These are phyloP conservation scores for Phytophthora chlamydospora DNA, from an alignment of 352 stramenopile genomes.

Conservation along the genomic window DNA sequence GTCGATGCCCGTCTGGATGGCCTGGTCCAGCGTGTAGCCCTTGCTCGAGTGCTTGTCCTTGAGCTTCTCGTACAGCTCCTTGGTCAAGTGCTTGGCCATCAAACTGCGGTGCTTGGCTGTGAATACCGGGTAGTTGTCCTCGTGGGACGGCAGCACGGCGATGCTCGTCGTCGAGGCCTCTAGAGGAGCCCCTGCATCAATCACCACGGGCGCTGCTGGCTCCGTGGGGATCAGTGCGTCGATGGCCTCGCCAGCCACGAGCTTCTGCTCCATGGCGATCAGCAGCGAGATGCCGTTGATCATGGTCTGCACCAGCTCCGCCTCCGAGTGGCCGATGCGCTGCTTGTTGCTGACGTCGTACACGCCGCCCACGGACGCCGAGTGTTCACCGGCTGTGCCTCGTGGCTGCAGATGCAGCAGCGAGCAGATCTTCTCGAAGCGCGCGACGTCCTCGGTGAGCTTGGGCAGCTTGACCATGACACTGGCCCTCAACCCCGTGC, in stretches of 20 bases:
- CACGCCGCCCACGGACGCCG: constrained; percentile 84
- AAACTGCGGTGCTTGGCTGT: constrained; percentile 84
- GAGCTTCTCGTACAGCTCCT: constrained; percentile 83
- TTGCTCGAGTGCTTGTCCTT: constrained; percentile 75
- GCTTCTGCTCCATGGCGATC: constrained; percentile 90
- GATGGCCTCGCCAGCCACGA: constrained; percentile 68
- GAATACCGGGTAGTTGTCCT: constrained; percentile 82
- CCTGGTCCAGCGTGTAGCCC: constrained; percentile 86
- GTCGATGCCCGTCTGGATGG: constrained; percentile 88
- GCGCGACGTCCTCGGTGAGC: constrained; percentile 79
- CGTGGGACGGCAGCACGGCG: constrained; percentile 60
- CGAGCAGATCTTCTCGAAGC: constrained; percentile 83
- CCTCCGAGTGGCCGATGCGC: constrained; percentile 90
- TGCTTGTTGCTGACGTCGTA: constrained; percentile 91
- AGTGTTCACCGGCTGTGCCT: constrained; percentile 85
- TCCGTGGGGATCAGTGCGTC: constrained; percentile 78
- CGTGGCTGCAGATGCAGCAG: constrained; percentile 82
- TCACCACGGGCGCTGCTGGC: constrained; percentile 49
- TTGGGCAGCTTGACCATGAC: constrained; percentile 90
- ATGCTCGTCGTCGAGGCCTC: constrained; percentile 52
- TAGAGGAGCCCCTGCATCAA: constrained; percentile 57
- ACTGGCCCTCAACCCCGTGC: constrained; percentile 83
- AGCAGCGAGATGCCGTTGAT: constrained; percentile 88
- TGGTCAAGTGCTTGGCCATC: constrained; percentile 87
- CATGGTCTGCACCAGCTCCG: constrained; percentile 89